Conservation (phyloP, 495 filamentous ascomycete genomes). For the Thozetella sp. region DNA sequence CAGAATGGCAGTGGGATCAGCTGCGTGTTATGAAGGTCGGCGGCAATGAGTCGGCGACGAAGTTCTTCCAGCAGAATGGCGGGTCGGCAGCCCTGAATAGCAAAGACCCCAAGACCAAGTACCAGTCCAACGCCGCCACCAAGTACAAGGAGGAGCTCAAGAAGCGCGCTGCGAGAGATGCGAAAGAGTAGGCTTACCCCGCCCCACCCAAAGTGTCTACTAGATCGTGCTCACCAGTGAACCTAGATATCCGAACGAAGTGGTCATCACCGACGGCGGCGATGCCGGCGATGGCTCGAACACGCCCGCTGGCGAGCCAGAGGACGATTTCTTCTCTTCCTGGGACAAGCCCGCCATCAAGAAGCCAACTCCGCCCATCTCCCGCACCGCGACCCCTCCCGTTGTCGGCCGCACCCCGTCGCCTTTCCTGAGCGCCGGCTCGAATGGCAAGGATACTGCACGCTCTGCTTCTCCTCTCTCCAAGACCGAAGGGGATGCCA, state of each 20-base stretch:
- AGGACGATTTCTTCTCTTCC: constrained; percentile 96
- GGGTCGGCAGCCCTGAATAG: constrained; percentile 90
- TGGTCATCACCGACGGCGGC: constrained; percentile 77
- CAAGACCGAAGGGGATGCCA: constrained; percentile 47
- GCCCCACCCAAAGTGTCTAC: background rate
- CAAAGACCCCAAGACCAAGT: constrained; percentile 96
- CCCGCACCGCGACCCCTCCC: constrained; percentile 86
- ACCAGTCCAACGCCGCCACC: constrained; percentile 82
- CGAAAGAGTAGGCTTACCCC: constrained; percentile 63
- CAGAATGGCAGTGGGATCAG: constrained; percentile 99
- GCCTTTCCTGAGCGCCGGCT: constrained; percentile 78
- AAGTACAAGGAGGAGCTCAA: constrained; percentile 98
- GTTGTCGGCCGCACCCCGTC: constrained; percentile 82
- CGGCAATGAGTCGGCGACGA: constrained; percentile 96
- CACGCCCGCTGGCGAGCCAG: constrained; percentile 76
- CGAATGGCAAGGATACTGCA: constrained; percentile 63
- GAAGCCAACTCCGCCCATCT: constrained; percentile 90
- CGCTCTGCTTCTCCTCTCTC: constrained; percentile 83
- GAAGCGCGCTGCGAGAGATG: constrained; percentile 77
- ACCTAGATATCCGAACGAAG: constrained; percentile 79
- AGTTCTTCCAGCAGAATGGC: constrained; percentile 95
- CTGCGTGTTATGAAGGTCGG: constrained; percentile 98
- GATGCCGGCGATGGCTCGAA: constrained; percentile 63
- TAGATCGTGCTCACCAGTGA: constrained; percentile 17
- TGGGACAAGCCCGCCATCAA: constrained; percentile 99